Percentiles rank a stretch among this genome's conserved stretches.
These are phyloP conservation scores for Pisolithus sp. DNA, from an alignment of 768 basidiomycete species.

Conservation along the genomic window DNA sequence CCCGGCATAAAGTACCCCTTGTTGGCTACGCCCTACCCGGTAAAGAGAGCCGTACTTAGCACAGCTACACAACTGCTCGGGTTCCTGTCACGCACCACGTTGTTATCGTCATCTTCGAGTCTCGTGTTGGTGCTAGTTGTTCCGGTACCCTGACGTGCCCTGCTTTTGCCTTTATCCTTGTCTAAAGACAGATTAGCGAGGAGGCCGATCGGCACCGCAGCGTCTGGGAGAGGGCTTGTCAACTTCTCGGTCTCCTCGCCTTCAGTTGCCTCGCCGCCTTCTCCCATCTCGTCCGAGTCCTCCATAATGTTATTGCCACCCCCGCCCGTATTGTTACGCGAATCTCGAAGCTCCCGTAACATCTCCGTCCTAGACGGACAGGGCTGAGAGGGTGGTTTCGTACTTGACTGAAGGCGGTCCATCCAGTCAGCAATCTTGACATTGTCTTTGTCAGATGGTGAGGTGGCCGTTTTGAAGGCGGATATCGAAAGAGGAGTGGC, in stretches of 20 bases:
- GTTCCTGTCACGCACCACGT: constrained; percentile 40
- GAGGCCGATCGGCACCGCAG: constrained; percentile 68
- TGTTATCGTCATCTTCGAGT: constrained; percentile 53
- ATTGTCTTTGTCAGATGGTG: constrained; percentile 67
- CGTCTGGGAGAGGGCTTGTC: constrained; percentile 53
- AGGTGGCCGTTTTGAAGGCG: constrained; percentile 72
- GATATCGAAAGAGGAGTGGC: constrained; percentile 76
- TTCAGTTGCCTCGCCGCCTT: constrained; percentile 25
- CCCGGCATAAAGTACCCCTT: constrained; percentile 77
- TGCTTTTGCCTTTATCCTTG: constrained; percentile 41
- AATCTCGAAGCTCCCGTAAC: constrained; percentile 27
- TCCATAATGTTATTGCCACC: constrained; percentile 2
- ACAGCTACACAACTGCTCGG: constrained; percentile 2
- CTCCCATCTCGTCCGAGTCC: constrained; percentile 38
- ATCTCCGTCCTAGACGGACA: constrained; percentile 23
- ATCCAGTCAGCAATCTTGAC: constrained; percentile 69
- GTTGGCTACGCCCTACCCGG: constrained; percentile 69
- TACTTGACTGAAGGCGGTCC: constrained; percentile 58
- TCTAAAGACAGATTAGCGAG: constrained; percentile 67
- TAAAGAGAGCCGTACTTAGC: constrained; percentile 6
- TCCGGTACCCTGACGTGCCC: constrained; percentile 23
- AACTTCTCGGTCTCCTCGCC: constrained; percentile 41
- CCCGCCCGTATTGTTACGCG: constrained; percentile 23
- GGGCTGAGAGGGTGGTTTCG: constrained; percentile 42
- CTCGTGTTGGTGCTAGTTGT: constrained; percentile 5